Evolutionary conservation across 2,329 filamentous ascomycete species (phyloP), one percentile per base, ranked within the genome.

Genomic region (Zasmidium cellare): DNA sequence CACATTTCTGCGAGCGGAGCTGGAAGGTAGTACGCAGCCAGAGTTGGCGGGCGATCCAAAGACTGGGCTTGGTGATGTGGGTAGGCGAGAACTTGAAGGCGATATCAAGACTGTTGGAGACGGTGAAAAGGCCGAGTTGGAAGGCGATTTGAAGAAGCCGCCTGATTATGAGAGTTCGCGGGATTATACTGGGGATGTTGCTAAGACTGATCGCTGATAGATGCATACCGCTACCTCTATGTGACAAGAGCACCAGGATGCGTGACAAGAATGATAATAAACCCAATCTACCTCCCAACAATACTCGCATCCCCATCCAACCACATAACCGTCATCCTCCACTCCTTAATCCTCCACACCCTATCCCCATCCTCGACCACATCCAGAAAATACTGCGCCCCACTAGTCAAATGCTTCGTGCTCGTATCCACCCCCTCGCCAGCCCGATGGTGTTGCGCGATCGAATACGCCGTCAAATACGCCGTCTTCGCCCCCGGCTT

Each of bases 321-420:
- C 74, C 74, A 76, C 11, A 67, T 62, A 53, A 68, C 28, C 45
- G 74, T 63, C 41, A 73, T 50, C 22, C 56, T 63, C 62, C 62
- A 73, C 18, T 65, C 61, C 64, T 67, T 69, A 18, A 72, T 69
- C 67, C 71, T 75, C 74, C 74, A 76, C 55, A 72, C 22, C 9
- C 67, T 69, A 25, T 68, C 68, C 3, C 7, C 61, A 63, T 72
- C 69, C 58, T 59, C 67, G 3, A 72, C 63, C 18, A 74, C 28
- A 53, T 74, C 71, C 12, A 72, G 20, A 18, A 44, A 66, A 56
- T 75, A 76, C 51, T 67, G 53, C 11, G 59, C 46, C 3, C 69
- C 72, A 16, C 56, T 66, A 55, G 71, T 44, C 18, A 69, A 68
- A 28, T 63, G 62, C 19, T 60, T 49, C 1, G 60, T 62, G 50